These are phyloP conservation scores for Microascus cirrosus DNA, from an alignment of 2,329 filamentous ascomycete species.

Conservation along the genomic window DNA sequence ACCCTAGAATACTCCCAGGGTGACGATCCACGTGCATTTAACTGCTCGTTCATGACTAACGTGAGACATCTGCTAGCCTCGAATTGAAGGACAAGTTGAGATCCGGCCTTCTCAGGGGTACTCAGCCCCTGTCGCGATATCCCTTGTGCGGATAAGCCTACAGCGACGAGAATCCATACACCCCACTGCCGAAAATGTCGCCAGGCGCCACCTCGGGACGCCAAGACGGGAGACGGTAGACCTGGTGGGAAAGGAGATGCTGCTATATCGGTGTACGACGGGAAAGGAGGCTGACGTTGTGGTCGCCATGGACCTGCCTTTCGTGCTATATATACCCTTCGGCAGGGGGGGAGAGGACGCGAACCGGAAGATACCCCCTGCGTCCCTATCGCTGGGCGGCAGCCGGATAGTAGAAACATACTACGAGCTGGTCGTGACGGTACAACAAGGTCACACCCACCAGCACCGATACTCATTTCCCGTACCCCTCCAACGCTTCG, in stretches of 20 bases:
- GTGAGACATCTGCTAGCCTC: constrained; percentile 47
- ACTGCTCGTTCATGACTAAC: constrained; percentile 6
- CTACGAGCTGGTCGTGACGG: constrained; percentile 91
- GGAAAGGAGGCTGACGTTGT: constrained; percentile 82
- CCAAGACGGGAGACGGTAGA: constrained; percentile 85
- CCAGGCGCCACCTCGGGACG: constrained; percentile 83
- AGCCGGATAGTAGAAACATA: constrained; percentile 93
- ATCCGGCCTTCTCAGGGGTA: constrained; percentile 78
- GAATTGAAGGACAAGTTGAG: constrained; percentile 96
- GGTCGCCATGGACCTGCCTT: constrained; percentile 92
- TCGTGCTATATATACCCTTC: constrained; percentile 94
- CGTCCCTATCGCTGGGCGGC: constrained; percentile 82
- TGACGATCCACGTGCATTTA: background rate
- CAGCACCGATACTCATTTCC: constrained; percentile 89
- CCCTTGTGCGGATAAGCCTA: constrained; percentile 86
- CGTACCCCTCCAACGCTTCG: constrained; percentile 83
- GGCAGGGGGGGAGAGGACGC: constrained; percentile 84
- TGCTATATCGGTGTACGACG: constrained; percentile 76
- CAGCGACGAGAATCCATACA: constrained; percentile 94
- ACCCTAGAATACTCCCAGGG: background rate
- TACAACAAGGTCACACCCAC: constrained; percentile 78
- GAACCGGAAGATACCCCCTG: constrained; percentile 80
- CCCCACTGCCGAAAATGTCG: constrained; percentile 85
- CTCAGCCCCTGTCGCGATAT: constrained; percentile 82
- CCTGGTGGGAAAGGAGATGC: constrained; percentile 89